phyloP scores from a whole-genome alignment of 1,284 basidiomycete genomes.

The Cutaneotrichosporon cutaneum region DNA sequence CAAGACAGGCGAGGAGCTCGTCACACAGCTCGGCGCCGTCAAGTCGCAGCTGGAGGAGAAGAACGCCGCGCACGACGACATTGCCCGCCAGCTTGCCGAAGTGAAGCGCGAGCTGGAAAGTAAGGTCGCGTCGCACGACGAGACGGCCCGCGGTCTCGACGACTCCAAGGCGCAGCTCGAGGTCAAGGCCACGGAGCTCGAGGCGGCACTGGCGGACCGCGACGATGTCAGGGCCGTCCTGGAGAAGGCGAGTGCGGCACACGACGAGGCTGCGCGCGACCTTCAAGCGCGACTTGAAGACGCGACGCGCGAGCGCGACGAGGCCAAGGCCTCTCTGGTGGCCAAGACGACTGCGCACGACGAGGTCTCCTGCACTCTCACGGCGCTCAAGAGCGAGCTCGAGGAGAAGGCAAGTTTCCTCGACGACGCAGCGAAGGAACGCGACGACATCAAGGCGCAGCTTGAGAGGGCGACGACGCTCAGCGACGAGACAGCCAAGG shows the following conservation, averaged over 20 bases:
- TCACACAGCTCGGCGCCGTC: background rate
- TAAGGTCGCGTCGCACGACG: conserved; percentile 8
- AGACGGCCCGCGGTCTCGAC: conserved; percentile 8
- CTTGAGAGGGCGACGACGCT: conserved; percentile 11
- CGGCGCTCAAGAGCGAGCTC: conserved; percentile 6
- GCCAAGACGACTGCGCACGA: conserved; percentile 10
- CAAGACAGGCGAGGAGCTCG: background rate
- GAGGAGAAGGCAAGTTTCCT: conserved; percentile 7
- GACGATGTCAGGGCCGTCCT: conserved; percentile 11
- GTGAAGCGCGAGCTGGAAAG: conserved; percentile 9
- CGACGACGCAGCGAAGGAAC: conserved; percentile 11
- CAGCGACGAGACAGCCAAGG: conserved; percentile 6
- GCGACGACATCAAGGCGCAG: conserved; percentile 13
- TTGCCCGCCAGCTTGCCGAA: background rate
- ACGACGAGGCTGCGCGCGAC: conserved; percentile 14
- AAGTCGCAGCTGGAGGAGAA: conserved; percentile 8
- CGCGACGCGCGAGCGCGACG: background rate
- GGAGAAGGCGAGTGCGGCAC: conserved; percentile 9
- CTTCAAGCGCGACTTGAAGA: conserved; percentile 14
- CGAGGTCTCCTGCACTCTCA: conserved; percentile 11
- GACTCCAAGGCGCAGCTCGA: conserved; percentile 7
- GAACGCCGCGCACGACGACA: background rate
- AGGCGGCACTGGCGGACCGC: background rate
- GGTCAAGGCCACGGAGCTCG: conserved; percentile 5
- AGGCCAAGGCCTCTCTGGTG: conserved; percentile 9